Evolutionary conservation across 2,329 filamentous ascomycete species (phyloP).

Genomic region (Cadophora sp.): DNA sequence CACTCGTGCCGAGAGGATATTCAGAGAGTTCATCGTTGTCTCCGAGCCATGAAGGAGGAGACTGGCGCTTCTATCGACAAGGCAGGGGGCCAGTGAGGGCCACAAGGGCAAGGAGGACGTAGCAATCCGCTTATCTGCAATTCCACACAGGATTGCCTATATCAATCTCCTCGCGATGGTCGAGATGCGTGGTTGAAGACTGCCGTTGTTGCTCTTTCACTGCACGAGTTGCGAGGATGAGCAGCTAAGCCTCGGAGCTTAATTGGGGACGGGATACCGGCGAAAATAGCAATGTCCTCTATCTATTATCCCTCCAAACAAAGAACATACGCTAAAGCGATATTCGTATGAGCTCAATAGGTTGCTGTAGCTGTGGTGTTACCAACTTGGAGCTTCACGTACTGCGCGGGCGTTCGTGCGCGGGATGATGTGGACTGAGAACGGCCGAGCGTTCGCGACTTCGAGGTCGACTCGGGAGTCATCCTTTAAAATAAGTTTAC

Average conservation of each 20-base stretch:
- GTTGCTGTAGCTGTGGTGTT: neutral
- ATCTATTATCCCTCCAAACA: neutral
- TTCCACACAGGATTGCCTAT: constrained; percentile 1
- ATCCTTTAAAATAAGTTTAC: constrained; percentile 9
- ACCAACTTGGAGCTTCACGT: neutral
- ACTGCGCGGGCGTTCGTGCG: neutral
- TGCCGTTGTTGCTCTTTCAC: constrained; percentile 15
- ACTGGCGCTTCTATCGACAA: constrained; percentile 16
- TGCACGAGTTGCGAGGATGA: constrained; percentile 16
- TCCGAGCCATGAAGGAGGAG: constrained; percentile 56
- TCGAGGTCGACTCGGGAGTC: neutral
- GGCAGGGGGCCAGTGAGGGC: constrained; percentile 17
- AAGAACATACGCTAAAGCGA: constrained; percentile 13
- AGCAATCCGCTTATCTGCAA: neutral
- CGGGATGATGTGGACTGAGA: constrained; percentile 14
- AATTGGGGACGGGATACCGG: neutral
- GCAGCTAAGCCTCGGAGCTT: constrained; percentile 21
- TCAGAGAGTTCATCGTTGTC: constrained; percentile 91
- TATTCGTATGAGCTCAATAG: neutral
- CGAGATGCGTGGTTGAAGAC: constrained; percentile 10
- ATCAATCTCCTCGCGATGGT: constrained; percentile 2
- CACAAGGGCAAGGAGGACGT: constrained; percentile 8
- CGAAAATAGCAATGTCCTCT: neutral
- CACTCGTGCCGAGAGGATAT: constrained; percentile 88
- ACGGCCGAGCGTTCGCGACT: constrained; percentile 16